These are phyloP conservation scores for Ustilago bromivora DNA, from an alignment of 1,284 basidiomycete species.

Conservation along the genomic window DNA sequence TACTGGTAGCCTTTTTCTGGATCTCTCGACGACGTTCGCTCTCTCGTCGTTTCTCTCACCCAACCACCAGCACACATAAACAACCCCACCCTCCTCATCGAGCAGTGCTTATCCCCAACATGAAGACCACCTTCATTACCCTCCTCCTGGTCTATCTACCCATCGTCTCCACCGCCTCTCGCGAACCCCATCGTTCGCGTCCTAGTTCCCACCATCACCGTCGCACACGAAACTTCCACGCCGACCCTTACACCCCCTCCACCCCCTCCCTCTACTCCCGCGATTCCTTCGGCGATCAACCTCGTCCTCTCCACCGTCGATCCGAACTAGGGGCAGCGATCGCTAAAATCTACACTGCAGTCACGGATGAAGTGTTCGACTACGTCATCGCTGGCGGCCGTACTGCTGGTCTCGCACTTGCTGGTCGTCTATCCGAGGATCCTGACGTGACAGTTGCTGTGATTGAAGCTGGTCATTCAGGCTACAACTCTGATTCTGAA, in stretches of 20 bases:
- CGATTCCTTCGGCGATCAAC: constrained; percentile 17
- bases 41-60: background rate
- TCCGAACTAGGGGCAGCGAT: constrained; percentile 35
- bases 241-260: constrained; percentile 20
- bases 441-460: constrained; percentile 75
- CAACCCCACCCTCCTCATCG: background rate
- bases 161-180: constrained; percentile 32
- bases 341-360: constrained; percentile 34
- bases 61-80: background rate
- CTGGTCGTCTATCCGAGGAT: constrained; percentile 82
- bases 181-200: constrained; percentile 18
- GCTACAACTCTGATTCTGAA: constrained; percentile 40
- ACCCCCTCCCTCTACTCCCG: constrained; percentile 16
- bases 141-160: constrained; percentile 36
- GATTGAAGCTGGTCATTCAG: constrained; percentile 74
- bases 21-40: constrained; percentile 10
- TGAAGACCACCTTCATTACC: constrained; percentile 41
- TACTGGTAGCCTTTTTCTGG: constrained; percentile 36
- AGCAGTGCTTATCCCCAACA: constrained; percentile 1
- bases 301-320: constrained; percentile 17
- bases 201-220: constrained; percentile 20
- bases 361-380: constrained; percentile 70
- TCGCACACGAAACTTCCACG: constrained; percentile 14
- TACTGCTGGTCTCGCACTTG: constrained; percentile 89
- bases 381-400: constrained; percentile 94